A percentile compares a stretch with the other conserved stretches of the same genome.
These are phyloP conservation scores for Hortaea werneckii DNA, from an alignment of 2,329 filamentous ascomycete species.

Conservation along the genomic window DNA sequence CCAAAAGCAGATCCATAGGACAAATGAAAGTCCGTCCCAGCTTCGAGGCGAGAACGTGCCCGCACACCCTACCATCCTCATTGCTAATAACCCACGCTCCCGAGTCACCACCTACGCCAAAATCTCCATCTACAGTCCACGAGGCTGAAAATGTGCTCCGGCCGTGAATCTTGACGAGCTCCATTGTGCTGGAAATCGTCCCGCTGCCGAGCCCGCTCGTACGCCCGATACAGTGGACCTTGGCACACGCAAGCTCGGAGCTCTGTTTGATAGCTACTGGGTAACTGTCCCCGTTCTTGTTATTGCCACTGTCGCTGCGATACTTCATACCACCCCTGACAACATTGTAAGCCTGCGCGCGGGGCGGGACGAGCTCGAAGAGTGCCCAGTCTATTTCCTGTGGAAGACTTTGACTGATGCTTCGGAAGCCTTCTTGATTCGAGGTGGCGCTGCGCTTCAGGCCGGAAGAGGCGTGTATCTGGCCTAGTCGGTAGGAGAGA, in stretches of 20 bases:
- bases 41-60: conserved; percentile 78
- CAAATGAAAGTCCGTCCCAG: conserved; percentile 74
- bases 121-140: conserved; percentile 52
- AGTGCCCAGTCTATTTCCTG: conserved; percentile 96
- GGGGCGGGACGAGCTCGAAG: conserved; percentile 64
- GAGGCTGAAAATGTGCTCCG: conserved; percentile 69
- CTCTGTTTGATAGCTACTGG: conserved; percentile 43
- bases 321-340: conserved; percentile 47
- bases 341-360: conserved; percentile 61
- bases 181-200: conserved; percentile 65
- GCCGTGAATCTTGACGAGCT: conserved; percentile 78
- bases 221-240: conserved; percentile 80
- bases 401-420: conserved; percentile 50
- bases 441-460: conserved; percentile 50
- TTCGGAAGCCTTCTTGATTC: conserved; percentile 29
- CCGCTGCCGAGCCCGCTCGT: conserved; percentile 77
- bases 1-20: conserved; percentile 82
- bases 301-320: conserved; percentile 11
- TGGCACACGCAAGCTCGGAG: conserved; percentile 60
- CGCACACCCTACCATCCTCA: conserved; percentile 67
- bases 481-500: conserved; percentile 67
- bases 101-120: conserved; percentile 71
- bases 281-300: conserved; percentile 23
- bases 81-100: conserved; percentile 89
- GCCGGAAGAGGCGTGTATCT: conserved; percentile 82